Base-by-base conservation (phyloP, 805 yeast genomes). In the Tetrapisispora iriomotensis region DNA sequence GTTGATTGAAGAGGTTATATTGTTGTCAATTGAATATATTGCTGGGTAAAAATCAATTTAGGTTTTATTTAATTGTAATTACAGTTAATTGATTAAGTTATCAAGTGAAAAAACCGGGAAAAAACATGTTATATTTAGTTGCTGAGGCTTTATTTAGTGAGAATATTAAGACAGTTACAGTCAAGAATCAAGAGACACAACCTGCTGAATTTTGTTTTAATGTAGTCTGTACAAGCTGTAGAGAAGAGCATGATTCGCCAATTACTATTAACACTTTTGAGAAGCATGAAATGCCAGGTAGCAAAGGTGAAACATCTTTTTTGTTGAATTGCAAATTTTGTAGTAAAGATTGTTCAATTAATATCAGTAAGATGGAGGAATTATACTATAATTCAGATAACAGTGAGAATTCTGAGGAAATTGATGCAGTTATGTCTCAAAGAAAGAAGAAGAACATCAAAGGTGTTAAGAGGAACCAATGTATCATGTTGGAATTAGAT, bases 251-350 rank as follows among this genome's bases (percentile, higher is more conserved):
- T 58, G 74, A 72, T 17, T 83, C 86, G 48, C 74, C 75, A 13
- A 72, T 86, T 22, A 67, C 73, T 19, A 76, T 88, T 53, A 82
- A 82, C 58, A 62, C 75, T 41, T 74, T 71, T 47, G 95, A 81
- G 47, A 60, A 65, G 37, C 77, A 77, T 57, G 83, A 77, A 31
- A 54, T 85, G 20, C 58, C 72, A 1, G 86, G 84, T 0, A 74
- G 88, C 31, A 71, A 78, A 44, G 96, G 96, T 12, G 84, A 78
- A 44, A 94, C 95, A 7, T 83, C 79, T 45, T 84, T 87, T 53
- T 79, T 81, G 3, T 78, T 82, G 70, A 74, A 75, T 46, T 86
- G 96, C 58, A 74, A 75, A 43, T 65, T 67, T 45, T 86, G 96
- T 61, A 58, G 56, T 10, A 54, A 49, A 28, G 60, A 50, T 18